A percentile compares a stretch with the other conserved stretches of the same genome.
These are phyloP conservation scores for Myxozyma mucilagina DNA, from an alignment of 805 yeast species.

Conservation along the genomic window DNA sequence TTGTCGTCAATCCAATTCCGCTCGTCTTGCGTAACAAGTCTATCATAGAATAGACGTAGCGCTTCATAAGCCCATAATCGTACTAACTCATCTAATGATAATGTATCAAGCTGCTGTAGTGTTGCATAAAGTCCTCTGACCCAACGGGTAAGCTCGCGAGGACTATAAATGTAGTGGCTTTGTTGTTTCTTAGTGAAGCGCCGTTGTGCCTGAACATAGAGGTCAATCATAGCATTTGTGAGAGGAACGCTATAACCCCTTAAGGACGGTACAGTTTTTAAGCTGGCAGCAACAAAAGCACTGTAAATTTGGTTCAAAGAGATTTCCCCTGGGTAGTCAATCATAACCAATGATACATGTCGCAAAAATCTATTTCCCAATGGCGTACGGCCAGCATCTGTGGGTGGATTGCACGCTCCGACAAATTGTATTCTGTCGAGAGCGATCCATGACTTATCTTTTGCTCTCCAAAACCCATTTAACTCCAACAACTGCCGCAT, in stretches of 20 bases:
- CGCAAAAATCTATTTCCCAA: conserved; percentile 64
- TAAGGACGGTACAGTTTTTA: conserved; percentile 62
- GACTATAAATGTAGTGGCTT: conserved; percentile 75
- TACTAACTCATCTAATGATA: conserved; percentile 49
- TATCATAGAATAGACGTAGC: conserved; percentile 71
- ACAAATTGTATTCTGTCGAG: conserved; percentile 71
- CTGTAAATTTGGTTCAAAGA: conserved; percentile 70
- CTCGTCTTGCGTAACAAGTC: conserved; percentile 54
- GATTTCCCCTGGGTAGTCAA: conserved; percentile 69
- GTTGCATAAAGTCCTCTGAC: conserved; percentile 68
- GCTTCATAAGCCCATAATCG: conserved; percentile 83
- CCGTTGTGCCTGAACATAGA: conserved; percentile 52
- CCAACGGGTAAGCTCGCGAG: conserved; percentile 91
- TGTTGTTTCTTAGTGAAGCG: conserved; percentile 45
- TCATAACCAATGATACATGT: conserved; percentile 64
- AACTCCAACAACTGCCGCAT: conserved; percentile 73
- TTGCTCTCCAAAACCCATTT: conserved; percentile 72
- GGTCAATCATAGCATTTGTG: conserved; percentile 64
- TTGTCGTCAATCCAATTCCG: conserved; percentile 51
- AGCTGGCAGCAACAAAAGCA: conserved; percentile 55
- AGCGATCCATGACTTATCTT: conserved; percentile 64
- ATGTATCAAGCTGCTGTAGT: conserved; percentile 42
- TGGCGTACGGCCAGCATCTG: conserved; percentile 69
- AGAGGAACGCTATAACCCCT: conserved; percentile 54
- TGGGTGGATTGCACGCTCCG: conserved; percentile 94